phyloP scores from a whole-genome alignment of 805 yeast genomes.

The Saccharomycopsis malanga region DNA sequence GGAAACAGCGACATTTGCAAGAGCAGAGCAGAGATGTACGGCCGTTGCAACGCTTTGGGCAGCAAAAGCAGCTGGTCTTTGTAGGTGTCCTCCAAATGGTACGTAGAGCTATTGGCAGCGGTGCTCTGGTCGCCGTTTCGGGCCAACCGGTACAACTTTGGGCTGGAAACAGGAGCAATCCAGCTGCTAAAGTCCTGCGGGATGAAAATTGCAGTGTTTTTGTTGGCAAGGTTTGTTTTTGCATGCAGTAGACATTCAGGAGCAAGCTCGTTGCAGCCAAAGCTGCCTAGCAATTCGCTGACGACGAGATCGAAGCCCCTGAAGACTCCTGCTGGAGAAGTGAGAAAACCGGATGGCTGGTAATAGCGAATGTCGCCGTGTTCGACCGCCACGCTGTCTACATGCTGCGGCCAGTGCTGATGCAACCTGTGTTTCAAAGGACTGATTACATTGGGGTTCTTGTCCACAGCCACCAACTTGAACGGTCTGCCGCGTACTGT shows the following conservation, averaged over 20 bases:
- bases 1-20: background rate
- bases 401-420: background rate
- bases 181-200: conserved; percentile 54
- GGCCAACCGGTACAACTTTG: conserved; percentile 26
- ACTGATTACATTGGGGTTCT: background rate
- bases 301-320: conserved; percentile 48
- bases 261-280: conserved; percentile 85
- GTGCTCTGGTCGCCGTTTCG: background rate
- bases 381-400: conserved; percentile 40
- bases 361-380: conserved; percentile 54
- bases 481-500: background rate
- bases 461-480: background rate
- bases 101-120: background rate
- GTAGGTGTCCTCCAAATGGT: background rate
- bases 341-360: conserved; percentile 23
- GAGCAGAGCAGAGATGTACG: background rate
- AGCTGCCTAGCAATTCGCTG: conserved; percentile 81
- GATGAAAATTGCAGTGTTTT: conserved; percentile 32
- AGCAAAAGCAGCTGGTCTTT: too few species aligned
- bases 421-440: background rate
- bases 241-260: conserved; percentile 66
- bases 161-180: conserved; percentile 62
- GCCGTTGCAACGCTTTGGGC: background rate
- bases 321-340: conserved; percentile 20
- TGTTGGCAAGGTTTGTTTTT: conserved; percentile 1